phyloP scores from a whole-genome alignment of 768 basidiomycete species.

The Kwoniella newhampshirensis region DNA sequence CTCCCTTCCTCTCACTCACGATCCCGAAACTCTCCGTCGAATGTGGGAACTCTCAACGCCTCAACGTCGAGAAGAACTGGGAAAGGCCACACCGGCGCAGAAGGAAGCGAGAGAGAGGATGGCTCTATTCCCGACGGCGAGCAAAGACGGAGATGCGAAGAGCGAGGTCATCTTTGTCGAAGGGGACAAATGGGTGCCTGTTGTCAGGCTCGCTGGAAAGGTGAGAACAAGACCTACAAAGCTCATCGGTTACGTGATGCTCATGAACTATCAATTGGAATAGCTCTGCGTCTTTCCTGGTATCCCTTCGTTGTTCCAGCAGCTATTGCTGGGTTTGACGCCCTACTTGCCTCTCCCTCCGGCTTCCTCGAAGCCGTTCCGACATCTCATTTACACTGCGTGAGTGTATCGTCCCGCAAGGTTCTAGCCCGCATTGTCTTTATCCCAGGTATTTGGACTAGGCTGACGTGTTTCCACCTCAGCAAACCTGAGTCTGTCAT shows the following conservation, averaged over 20 bases:
- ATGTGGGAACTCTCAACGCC: conserved; percentile 61
- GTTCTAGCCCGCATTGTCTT: background rate
- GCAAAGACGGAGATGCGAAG: conserved; percentile 19
- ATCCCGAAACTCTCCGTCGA: conserved; percentile 72
- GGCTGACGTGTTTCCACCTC: conserved; percentile 23
- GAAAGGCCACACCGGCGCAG: conserved; percentile 71
- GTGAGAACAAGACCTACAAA: conserved; percentile 21
- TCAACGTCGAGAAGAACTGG: conserved; percentile 60
- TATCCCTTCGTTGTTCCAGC: conserved; percentile 78
- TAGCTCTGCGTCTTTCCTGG: conserved; percentile 85
- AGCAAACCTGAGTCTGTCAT: conserved; percentile 77
- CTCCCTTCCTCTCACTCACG: conserved; percentile 64
- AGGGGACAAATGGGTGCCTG: conserved; percentile 87
- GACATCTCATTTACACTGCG: conserved; percentile 82
- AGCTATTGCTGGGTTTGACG: conserved; percentile 71
- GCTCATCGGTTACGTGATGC: background rate
- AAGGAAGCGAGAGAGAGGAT: conserved; percentile 74
- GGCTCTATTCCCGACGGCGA: conserved; percentile 73
- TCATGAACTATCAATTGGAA: background rate
- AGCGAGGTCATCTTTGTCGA: conserved; percentile 75
- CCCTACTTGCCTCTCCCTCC: conserved; percentile 79
- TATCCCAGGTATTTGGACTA: background rate
- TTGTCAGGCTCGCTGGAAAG: conserved; percentile 78
- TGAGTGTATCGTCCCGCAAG: conserved; percentile 56
- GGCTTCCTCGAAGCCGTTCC: conserved; percentile 66